A percentile compares a stretch with the other conserved stretches of the same genome.
Conservation (phyloP, 441 rosid genomes). For the Erodium trifolium region DNA sequence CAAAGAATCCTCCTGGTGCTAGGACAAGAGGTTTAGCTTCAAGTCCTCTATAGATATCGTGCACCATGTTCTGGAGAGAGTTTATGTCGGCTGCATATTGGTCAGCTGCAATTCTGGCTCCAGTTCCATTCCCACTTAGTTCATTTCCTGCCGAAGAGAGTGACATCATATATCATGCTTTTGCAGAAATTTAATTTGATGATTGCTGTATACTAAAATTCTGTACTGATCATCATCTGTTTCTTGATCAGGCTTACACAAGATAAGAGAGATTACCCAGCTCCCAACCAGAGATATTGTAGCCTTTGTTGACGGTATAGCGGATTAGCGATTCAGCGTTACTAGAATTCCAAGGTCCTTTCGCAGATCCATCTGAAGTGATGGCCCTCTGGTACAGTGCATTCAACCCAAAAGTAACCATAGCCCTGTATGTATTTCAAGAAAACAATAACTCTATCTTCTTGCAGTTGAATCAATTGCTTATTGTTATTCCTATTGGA, state of each 20-base stretch:
- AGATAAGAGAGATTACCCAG: conserved; percentile 44
- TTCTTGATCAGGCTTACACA: background rate
- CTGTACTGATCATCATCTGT: background rate
- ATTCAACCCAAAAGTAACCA: conserved; percentile 73
- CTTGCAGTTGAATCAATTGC: background rate
- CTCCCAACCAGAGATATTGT: conserved; percentile 76
- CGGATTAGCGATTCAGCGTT: conserved; percentile 77
- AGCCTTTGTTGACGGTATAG: conserved; percentile 51
- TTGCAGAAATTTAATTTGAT: background rate
- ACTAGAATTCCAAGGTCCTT: conserved; percentile 73
- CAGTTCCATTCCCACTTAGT: conserved; percentile 70
- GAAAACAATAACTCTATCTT: background rate
- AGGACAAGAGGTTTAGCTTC: conserved; percentile 54
- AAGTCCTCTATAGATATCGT: conserved; percentile 36
- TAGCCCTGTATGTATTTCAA: conserved; percentile 39
- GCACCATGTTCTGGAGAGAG: conserved; percentile 41
- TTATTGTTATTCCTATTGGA: background rate
- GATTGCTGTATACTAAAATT: background rate
- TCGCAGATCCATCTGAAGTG: conserved; percentile 38
- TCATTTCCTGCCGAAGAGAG: conserved; percentile 55
- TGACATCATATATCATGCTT: background rate
- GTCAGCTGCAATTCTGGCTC: conserved; percentile 55
- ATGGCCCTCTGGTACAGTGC: conserved; percentile 57
- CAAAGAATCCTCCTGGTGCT: conserved; percentile 93
- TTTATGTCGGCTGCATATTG: conserved; percentile 71